These are phyloP conservation scores for Phascolomyces articulosus DNA, from an alignment of 371 early-diverging fungal species.

Conservation along the genomic window DNA sequence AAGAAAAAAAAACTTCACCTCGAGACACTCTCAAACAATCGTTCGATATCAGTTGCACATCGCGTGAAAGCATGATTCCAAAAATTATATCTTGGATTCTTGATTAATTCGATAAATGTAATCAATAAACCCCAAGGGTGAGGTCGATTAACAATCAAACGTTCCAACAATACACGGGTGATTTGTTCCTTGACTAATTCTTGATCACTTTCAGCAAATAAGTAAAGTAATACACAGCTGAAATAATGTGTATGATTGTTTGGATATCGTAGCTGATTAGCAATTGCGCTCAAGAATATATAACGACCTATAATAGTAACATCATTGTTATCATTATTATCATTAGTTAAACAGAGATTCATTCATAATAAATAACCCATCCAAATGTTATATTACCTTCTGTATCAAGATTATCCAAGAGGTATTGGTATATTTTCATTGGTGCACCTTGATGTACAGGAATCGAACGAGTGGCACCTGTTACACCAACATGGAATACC, in stretches of 20 bases:
- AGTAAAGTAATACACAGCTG: conserved; percentile 81
- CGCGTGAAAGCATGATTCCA: conserved; percentile 84
- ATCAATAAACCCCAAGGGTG: conserved; percentile 98
- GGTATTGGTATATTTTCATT: conserved; percentile 84
- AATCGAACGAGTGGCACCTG: conserved; percentile 67
- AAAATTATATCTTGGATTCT: conserved; percentile 89
- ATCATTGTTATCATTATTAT: background rate
- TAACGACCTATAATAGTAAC: conserved; percentile 68
- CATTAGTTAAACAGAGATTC: background rate
- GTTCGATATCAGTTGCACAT: conserved; percentile 74
- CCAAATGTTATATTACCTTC: conserved; percentile 76
- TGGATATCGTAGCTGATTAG: conserved; percentile 97
- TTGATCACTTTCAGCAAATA: conserved; percentile 84
- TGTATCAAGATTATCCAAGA: conserved; percentile 78
- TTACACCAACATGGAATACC: conserved; percentile 87
- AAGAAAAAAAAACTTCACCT: no score
- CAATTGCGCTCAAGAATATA: conserved; percentile 87
- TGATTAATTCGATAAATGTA: conserved; percentile 95
- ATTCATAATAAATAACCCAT: no score
- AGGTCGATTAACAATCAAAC: conserved; percentile 94
- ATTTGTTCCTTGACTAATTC: conserved; percentile 94
- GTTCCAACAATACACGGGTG: conserved; percentile 92
- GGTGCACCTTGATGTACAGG: conserved; percentile 75
- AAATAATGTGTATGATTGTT: conserved; percentile 97
- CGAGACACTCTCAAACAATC: conserved; percentile 74